Percentiles rank a stretch among this genome's conserved stretches.
phyloP scores from a whole-genome alignment of 192 early-diverging fungal genomes.

The Linnemannia exigua region DNA sequence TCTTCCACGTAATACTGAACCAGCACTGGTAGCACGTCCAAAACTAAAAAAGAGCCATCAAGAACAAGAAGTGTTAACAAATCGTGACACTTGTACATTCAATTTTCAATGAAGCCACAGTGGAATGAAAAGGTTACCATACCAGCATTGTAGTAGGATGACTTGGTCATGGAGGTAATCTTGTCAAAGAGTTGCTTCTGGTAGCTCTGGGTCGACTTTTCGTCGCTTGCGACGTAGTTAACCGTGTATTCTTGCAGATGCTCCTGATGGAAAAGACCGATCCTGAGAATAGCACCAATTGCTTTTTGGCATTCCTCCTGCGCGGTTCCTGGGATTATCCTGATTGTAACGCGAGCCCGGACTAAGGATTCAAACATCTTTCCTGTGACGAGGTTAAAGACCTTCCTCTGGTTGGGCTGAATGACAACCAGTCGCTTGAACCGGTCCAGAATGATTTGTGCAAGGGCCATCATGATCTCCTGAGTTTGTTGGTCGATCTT shows the following conservation, averaged over 20 bases:
- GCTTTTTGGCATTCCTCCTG: constrained; percentile 24
- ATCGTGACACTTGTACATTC: too few relatives aligned
- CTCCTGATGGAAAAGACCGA: constrained; percentile 49
- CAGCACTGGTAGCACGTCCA: constrained; percentile 34
- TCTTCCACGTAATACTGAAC: constrained; percentile 48
- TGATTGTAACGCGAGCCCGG: constrained; percentile 20
- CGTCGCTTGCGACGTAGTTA: constrained; percentile 33
- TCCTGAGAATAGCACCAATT: constrained; percentile 36
- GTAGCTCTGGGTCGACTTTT: constrained; percentile 48
- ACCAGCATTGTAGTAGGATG: constrained; percentile 26
- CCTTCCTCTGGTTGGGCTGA: constrained; percentile 55
- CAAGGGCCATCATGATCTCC: constrained; percentile 15
- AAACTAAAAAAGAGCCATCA: not conserved
- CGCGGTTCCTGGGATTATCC: not conserved
- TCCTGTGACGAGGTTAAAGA: constrained; percentile 34
- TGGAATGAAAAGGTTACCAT: not conserved
- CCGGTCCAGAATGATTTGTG: constrained; percentile 27
- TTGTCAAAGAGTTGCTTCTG: constrained; percentile 55
- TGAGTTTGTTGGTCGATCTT: not conserved
- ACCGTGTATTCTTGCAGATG: constrained; percentile 52
- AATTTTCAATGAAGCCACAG: too few relatives aligned
- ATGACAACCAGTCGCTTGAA: constrained; percentile 38
- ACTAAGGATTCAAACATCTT: constrained; percentile 45
- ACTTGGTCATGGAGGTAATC: constrained; percentile 26
- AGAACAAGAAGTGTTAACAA: not conserved